Evolutionary conservation across 2,329 filamentous ascomycete species (phyloP).

Genomic region (Cercospora nicotianae): DNA sequence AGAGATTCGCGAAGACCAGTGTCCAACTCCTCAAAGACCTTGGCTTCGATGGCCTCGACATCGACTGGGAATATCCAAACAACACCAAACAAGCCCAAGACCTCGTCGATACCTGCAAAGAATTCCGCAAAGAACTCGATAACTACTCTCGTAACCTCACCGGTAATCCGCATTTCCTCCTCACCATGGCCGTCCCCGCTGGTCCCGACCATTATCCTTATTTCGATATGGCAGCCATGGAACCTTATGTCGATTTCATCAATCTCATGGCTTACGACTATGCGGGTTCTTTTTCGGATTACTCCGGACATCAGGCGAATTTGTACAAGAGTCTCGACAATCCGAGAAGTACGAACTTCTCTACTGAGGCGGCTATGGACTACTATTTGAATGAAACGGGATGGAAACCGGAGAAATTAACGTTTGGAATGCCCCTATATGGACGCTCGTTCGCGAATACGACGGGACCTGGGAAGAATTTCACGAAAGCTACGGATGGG

Average conservation of each 20-base stretch:
- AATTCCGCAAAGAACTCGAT: slow-evolving; percentile 42
- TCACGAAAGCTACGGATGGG: slow-evolving; percentile 69
- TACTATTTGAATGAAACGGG: slow-evolving; percentile 59
- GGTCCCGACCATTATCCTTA: slow-evolving; percentile 45
- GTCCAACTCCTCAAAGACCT: slow-evolving; percentile 75
- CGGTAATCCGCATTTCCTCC: slow-evolving; percentile 41
- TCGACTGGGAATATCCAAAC: slow-evolving; percentile 51
- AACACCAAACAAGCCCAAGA: slow-evolving; percentile 42
- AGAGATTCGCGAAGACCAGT: slow-evolving; percentile 66
- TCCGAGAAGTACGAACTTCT: slow-evolving; percentile 71
- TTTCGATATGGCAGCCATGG: slow-evolving; percentile 42
- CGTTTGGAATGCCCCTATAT: slow-evolving; percentile 88
- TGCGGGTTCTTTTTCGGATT: slow-evolving; percentile 58
- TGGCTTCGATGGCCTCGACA: slow-evolving; percentile 62
- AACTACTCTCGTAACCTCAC: slow-evolving; percentile 35
- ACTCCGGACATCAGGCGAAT: slow-evolving; percentile 76
- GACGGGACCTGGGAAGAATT: slow-evolving; percentile 67
- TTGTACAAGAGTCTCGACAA: slow-evolving; percentile 60
- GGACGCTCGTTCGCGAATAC: slow-evolving; percentile 75
- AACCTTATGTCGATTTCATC: slow-evolving; percentile 46
- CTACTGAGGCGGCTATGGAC: slow-evolving; percentile 66
- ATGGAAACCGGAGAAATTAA: slow-evolving; percentile 68
- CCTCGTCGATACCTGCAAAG: slow-evolving; percentile 35
- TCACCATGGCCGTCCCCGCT: slow-evolving; percentile 46
- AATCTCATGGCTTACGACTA: slow-evolving; percentile 54